Evolutionary conservation across 495 filamentous ascomycete species (phyloP), one percentile per base, ranked within the genome.

Genomic region (Barbatosphaeria neglecta): DNA sequence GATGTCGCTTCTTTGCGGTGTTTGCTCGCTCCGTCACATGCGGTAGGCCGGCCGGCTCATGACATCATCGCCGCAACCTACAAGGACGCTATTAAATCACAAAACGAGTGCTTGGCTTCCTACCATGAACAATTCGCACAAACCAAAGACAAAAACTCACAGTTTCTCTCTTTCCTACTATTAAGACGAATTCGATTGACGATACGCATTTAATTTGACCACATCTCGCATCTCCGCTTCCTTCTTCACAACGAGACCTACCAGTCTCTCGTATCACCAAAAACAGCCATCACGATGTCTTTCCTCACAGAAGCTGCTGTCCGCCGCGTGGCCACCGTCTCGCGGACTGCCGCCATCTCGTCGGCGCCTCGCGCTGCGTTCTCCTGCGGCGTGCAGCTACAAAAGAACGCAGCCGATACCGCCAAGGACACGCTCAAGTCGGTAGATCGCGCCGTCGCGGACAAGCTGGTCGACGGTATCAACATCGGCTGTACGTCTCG

Each of bases 381-480:
- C 60, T 68, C 63, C 31, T 68, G 65, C 23, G 62, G 53, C 47
- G 52, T 62, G 19, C 56, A 53, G 3, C 48, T 58, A 17, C 68
- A 58, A 37, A 77, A 76, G 58, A 53, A 62, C 3, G 61, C 65
- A 6, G 55, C 65, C 43, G 70, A 77, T 33, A 31, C 63, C 6
- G 70, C 70, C 43, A 78, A 74, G 58, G 73, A 77, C 44, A 64
- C 62, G 11, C 56, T 73, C 52, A 72, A 77, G 64, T 48, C 45
- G 0, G 72, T 74, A 16, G 71, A 78, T 55, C 63, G 71, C 37
- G 64, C 65, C 47, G 70, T 78, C 18, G 62, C 64, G 16, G 70
- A 76, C 50, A 78, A 77, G 65, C 44, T 77, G 2, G 73, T 78
- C 25, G 73, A 74, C 44, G 73, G 73, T 13, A 78, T 78, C 56